A percentile compares a stretch with the other conserved stretches of the same genome.
These are phyloP conservation scores for Barnettozyma californica DNA, from an alignment of 805 yeast genomes.

Conservation along the genomic window DNA sequence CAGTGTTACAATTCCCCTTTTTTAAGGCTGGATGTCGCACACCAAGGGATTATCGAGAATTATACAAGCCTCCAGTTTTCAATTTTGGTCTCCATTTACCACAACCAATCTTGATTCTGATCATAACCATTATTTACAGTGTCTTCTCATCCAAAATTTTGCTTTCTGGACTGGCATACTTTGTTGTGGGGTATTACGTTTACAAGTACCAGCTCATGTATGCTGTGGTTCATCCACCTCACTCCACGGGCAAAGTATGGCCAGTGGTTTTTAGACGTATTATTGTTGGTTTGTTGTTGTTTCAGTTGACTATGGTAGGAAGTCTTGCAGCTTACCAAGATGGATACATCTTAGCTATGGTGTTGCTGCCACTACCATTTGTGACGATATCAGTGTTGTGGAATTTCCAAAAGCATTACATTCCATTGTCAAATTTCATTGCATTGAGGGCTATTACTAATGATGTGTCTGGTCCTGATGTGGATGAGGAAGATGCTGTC, in stretches of 20 bases:
- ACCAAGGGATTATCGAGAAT: constrained; percentile 71
- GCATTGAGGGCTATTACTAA: constrained; percentile 74
- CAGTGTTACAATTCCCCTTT: constrained; percentile 67
- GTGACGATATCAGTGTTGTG: constrained; percentile 61
- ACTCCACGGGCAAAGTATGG: constrained; percentile 96
- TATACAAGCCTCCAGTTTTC: constrained; percentile 86
- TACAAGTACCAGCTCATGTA: constrained; percentile 87
- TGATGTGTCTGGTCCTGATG: constrained; percentile 32
- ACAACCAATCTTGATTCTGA: constrained; percentile 80
- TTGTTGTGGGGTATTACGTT: constrained; percentile 79
- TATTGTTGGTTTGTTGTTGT: constrained; percentile 70
- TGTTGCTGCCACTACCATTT: constrained; percentile 72
- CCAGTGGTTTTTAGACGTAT: constrained; percentile 82
- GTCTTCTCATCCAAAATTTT: constrained; percentile 85
- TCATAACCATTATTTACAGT: constrained; percentile 81
- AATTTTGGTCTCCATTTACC: constrained; percentile 90
- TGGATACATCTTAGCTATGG: constrained; percentile 69
- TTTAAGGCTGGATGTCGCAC: constrained; percentile 63
- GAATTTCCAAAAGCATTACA: constrained; percentile 75
- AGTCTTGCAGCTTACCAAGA: constrained; percentile 72
- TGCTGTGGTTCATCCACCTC: constrained; percentile 92
- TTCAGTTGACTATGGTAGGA: constrained; percentile 92
- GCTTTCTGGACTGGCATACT: constrained; percentile 78
- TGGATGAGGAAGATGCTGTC: constrained; percentile 16
- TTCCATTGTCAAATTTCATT: constrained; percentile 78